A percentile compares a stretch with the other conserved stretches of the same genome.
These are phyloP conservation scores for Rhexocercosporidium sp. DNA, from an alignment of 2,329 filamentous ascomycete genomes.

Conservation along the genomic window DNA sequence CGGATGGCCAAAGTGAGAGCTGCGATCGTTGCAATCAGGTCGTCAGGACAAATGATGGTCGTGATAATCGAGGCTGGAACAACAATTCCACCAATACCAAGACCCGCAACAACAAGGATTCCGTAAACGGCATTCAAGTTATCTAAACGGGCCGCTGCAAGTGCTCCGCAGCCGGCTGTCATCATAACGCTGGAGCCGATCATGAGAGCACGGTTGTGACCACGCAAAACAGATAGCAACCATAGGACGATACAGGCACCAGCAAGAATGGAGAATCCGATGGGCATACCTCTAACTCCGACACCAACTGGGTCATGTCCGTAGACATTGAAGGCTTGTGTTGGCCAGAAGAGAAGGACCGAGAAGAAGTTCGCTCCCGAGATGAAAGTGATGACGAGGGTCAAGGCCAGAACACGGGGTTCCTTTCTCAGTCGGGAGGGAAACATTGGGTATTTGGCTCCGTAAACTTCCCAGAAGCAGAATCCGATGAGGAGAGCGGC, in stretches of 20 bases:
- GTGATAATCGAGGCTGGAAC: constrained; percentile 72
- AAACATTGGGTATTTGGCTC: constrained; percentile 51
- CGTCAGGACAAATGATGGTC: constrained; percentile 72
- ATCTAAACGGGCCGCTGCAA: constrained; percentile 55
- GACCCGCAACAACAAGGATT: constrained; percentile 63
- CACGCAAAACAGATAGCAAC: constrained; percentile 60
- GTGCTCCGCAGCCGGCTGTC: constrained; percentile 63
- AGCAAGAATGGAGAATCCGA: constrained; percentile 66
- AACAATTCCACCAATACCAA: constrained; percentile 72
- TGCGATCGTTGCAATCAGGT: constrained; percentile 72
- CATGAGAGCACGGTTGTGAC: constrained; percentile 64
- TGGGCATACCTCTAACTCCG: constrained; percentile 66
- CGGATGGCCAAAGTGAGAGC: constrained; percentile 73
- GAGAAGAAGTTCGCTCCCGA: constrained; percentile 58
- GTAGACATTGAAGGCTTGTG: constrained; percentile 68
- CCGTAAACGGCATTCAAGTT: constrained; percentile 61
- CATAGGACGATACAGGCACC: constrained; percentile 65
- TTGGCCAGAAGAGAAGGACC: constrained; percentile 60
- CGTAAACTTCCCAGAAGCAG: constrained; percentile 58
- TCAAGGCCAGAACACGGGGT: constrained; percentile 56
- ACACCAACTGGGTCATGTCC: constrained; percentile 68
- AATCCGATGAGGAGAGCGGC: constrained; percentile 51
- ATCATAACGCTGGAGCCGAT: constrained; percentile 64
- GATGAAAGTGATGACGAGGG: constrained; percentile 63
- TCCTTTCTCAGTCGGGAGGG: constrained; percentile 59